Conservation (phyloP, 345 rosid species). For the Dimocarpus longan region DNA sequence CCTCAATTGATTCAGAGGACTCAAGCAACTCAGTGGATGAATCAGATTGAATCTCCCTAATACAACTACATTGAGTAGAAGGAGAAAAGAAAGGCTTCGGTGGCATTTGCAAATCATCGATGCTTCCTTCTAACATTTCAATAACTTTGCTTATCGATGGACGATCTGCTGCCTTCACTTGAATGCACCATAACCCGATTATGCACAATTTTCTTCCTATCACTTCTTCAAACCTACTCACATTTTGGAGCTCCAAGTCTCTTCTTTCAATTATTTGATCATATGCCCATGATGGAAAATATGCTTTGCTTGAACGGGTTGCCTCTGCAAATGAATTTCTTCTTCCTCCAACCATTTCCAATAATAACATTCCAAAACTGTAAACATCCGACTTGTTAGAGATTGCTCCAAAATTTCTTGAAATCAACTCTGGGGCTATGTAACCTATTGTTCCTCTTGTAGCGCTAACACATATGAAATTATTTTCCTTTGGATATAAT, state of each 20-base stretch:
- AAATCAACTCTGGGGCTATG: background rate
- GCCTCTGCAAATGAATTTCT: background rate
- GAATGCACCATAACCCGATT: constrained; percentile 44
- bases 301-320: background rate
- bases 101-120: constrained; percentile 31
- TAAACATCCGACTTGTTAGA: background rate
- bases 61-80: constrained; percentile 13
- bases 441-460: constrained; percentile 19
- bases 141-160: constrained; percentile 39
- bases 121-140: constrained; percentile 31
- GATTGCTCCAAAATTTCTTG: background rate
- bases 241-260: constrained; percentile 30
- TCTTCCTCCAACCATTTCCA: background rate
- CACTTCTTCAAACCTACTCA: constrained; percentile 20
- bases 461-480: constrained; percentile 16
- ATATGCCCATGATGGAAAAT: constrained; percentile 23
- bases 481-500: constrained; percentile 19
- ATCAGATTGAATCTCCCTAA: background rate
- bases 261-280: constrained; percentile 26
- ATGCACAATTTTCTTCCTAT: constrained; percentile 33
- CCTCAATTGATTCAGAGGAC: background rate
- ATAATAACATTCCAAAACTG: background rate
- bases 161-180: constrained; percentile 30
- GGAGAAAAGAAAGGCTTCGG: constrained; percentile 24
- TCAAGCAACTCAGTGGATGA: background rate